Percentiles rank a stretch among this genome's conserved stretches.
Evolutionary conservation across 345 rosid genomes (phyloP).

Genomic region (Eutrema heterophyllum): DNA sequence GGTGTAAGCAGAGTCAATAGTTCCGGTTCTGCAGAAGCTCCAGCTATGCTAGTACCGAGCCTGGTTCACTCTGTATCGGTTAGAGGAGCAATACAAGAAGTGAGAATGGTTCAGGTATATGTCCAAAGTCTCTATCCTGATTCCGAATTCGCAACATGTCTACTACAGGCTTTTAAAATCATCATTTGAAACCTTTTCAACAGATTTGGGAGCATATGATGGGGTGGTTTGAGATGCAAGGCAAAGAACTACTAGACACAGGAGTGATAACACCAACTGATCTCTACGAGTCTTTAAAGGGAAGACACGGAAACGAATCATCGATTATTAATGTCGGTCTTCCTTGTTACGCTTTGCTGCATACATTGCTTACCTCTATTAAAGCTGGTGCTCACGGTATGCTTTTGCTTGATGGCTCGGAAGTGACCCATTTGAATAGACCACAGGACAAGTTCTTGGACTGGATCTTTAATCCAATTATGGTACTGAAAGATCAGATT

Average conservation of each 20-base stretch:
- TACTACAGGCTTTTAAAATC: neutral
- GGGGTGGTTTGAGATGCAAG: conserved; percentile 54
- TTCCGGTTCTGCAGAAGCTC: conserved; percentile 40
- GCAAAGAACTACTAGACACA: conserved; percentile 57
- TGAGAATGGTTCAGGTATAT: conserved; percentile 79
- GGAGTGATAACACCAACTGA: conserved; percentile 45
- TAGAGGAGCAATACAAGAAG: conserved; percentile 73
- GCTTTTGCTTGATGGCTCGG: conserved; percentile 54
- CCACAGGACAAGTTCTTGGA: conserved; percentile 71
- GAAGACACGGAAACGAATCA: conserved; percentile 46
- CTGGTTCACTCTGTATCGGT: conserved; percentile 68
- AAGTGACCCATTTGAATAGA: conserved; percentile 58
- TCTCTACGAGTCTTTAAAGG: conserved; percentile 51
- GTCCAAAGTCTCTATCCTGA: neutral
- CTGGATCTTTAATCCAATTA: conserved; percentile 68
- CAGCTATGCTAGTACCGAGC: conserved; percentile 70
- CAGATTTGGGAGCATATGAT: conserved; percentile 62
- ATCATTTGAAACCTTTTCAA: neutral
- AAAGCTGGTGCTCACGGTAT: conserved; percentile 57
- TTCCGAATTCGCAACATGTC: neutral
- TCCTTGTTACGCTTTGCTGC: conserved; percentile 59
- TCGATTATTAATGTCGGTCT: conserved; percentile 49
- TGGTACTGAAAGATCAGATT: conserved; percentile 73
- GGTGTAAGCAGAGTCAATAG: conserved; percentile 31
- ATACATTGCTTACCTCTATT: conserved; percentile 52